Evolutionary conservation across 1,139 yeast species (phyloP).

Genomic region (Nakaseomyces nivariensis): DNA sequence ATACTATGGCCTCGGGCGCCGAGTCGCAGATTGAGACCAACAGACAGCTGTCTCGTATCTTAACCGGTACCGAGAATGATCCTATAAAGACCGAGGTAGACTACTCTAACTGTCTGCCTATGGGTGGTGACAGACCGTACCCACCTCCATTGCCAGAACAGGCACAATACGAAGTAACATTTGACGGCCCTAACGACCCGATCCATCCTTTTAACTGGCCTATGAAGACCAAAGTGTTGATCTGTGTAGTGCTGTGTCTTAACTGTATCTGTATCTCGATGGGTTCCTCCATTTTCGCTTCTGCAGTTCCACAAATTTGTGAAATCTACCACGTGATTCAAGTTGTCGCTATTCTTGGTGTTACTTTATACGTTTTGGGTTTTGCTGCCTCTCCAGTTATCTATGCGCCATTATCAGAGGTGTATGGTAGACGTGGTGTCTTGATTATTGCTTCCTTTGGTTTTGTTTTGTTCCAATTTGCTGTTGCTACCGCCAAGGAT

Average conservation of each 20-base stretch:
- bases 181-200: conserved; percentile 54
- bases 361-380: conserved; percentile 67
- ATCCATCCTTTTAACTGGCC: conserved; percentile 56
- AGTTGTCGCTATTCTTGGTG: conserved; percentile 52
- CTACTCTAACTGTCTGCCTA: conserved; percentile 34
- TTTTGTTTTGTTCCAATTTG: conserved; percentile 53
- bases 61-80: conserved; percentile 30
- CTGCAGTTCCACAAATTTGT: conserved; percentile 38
- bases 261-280: conserved; percentile 41
- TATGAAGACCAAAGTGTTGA: conserved; percentile 32
- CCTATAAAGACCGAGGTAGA: conserved; percentile 23
- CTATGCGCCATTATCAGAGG: conserved; percentile 75
- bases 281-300: conserved; percentile 59
- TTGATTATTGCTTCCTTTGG: conserved; percentile 46
- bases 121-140: conserved; percentile 49
- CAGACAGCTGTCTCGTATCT: conserved; percentile 26
- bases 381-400: conserved; percentile 75
- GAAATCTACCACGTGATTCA: conserved; percentile 41
- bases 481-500: conserved; percentile 63
- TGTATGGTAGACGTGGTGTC: conserved; percentile 59
- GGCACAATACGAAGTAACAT: conserved; percentile 45
- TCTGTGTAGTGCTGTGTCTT: conserved; percentile 36
- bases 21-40: conserved; percentile 22
- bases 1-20: conserved; percentile 17
- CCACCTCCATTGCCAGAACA: conserved; percentile 46